A percentile compares a stretch with the other conserved stretches of the same genome.
Conservation (phyloP, 768 basidiomycete species). For the Suillus spraguei region DNA sequence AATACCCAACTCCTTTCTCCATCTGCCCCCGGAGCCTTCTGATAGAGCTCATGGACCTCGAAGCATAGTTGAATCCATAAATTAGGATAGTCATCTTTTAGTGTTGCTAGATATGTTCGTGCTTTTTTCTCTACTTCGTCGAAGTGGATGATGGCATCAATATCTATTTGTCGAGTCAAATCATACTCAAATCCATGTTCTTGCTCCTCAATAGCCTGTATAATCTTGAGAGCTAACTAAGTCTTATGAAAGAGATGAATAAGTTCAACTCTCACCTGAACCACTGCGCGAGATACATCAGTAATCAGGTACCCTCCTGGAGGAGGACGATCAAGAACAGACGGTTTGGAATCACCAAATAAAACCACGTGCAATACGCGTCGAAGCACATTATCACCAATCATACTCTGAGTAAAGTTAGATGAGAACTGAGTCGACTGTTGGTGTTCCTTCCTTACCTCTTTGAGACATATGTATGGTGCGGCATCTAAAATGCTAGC, state of each 20-base stretch:
- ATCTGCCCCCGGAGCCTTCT: not conserved
- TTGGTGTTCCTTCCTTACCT: not conserved
- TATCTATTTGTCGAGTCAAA: not conserved
- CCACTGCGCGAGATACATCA: not conserved
- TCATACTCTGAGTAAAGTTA: not conserved
- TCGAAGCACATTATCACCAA: not conserved
- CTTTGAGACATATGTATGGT: not conserved
- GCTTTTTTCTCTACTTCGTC: not conserved
- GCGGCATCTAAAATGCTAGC: not conserved
- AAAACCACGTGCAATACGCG: not conserved
- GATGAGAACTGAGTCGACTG: too few relatives aligned
- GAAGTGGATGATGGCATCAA: not conserved
- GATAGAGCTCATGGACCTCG: not conserved
- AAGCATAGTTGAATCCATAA: not conserved
- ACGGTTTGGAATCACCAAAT: not conserved
- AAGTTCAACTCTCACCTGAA: not conserved
- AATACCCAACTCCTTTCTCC: too few relatives aligned
- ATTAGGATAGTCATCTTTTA: not conserved
- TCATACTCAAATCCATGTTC: not conserved
- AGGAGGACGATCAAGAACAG: not conserved
- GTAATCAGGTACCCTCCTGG: not conserved
- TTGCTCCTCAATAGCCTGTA: not conserved
- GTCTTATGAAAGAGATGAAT: too few relatives aligned
- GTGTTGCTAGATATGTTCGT: not conserved
- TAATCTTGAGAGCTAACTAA: not conserved